Evolutionary conservation across 2,329 filamentous ascomycete species (phyloP), one percentile per base, ranked within the genome.

Genomic region (Pezicula neosporulosa): DNA sequence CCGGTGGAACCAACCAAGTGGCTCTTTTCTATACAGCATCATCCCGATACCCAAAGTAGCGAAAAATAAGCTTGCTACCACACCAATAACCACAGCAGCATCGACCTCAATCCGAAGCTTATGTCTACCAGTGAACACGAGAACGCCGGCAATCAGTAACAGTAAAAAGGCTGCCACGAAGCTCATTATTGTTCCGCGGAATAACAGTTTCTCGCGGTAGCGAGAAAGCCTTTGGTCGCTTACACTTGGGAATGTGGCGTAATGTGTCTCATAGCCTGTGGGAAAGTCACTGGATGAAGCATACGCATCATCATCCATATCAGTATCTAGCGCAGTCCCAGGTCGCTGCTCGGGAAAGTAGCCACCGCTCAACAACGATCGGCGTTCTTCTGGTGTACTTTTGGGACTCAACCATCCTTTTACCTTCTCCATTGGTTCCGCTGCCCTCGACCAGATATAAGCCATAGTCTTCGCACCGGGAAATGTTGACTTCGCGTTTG

Each of bases 21-120:
- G 64, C 45, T 77, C 75, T 38, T 72, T 68, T 35, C 82, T 74
- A 47, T 78, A 77, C 12, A 85, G 65, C 56, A 81, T 77, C 64
- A 80, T 76, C 33, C 78, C 81, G 6, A 89, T 72, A 1, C 77
- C 86, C 12, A 78, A 72, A 44, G 83, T 80, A 0, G 81, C 82
- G 60, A 83, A 83, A 53, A 83, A 76, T 38, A 91, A 66, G 56
- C 85, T 88, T 28, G 81, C 75, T 30, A 88, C 76, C 15, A 87
- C 83, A 9, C 87, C 88, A 38, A 89, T 74, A 1, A 88, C 76
- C 2, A 89, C 86, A 8, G 85, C 88, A 0, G 81, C 81, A 60
- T 92, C 87, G 3, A 93, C 89, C 66, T 89, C 83, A n/a, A 83
- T 75, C 4, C 80, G 76, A 57, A 86, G 75, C 65, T 81, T 86